Evolutionary conservation across 2,329 filamentous ascomycete genomes (phyloP).

Genomic region (Aspergillus floridensis): DNA sequence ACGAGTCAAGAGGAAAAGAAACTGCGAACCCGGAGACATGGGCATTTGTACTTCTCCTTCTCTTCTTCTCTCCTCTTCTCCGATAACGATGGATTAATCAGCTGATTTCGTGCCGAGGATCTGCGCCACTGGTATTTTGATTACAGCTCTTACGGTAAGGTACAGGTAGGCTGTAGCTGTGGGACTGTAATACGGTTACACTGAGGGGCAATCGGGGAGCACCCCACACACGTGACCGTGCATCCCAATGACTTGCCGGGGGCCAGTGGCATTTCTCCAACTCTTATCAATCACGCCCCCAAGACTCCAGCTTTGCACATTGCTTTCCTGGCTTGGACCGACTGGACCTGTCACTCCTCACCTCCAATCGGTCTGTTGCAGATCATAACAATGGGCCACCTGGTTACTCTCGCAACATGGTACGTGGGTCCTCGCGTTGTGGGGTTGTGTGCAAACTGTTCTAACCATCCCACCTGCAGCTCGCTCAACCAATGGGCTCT

Average conservation of each 20-base stretch:
- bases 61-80: neutral
- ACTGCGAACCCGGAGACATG: no score
- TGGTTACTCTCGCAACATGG: slow-evolving; percentile 47
- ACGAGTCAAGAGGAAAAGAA: neutral
- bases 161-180: neutral
- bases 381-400: slow-evolving; percentile 40
- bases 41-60: neutral
- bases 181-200: slow-evolving; percentile 7
- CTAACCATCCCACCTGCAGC: slow-evolving; percentile 19
- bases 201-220: slow-evolving; percentile 17
- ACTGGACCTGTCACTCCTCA: neutral
- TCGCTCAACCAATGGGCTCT: slow-evolving; percentile 52
- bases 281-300: slow-evolving; percentile 1
- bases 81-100: slow-evolving; percentile 17
- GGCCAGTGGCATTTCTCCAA: slow-evolving; percentile 11
- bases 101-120: slow-evolving; percentile 6
- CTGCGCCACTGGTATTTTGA: neutral
- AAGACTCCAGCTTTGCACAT: no score
- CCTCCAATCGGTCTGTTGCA: neutral
- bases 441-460: neutral
- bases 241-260: slow-evolving; percentile 15
- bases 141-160: neutral
- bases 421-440: slow-evolving; percentile 13
- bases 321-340: no score
- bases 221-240: slow-evolving; percentile 29